Evolutionary conservation across 2,329 filamentous ascomycete species (phyloP), one percentile per base, ranked within the genome.

Genomic region (Calonectria henricotiae): DNA sequence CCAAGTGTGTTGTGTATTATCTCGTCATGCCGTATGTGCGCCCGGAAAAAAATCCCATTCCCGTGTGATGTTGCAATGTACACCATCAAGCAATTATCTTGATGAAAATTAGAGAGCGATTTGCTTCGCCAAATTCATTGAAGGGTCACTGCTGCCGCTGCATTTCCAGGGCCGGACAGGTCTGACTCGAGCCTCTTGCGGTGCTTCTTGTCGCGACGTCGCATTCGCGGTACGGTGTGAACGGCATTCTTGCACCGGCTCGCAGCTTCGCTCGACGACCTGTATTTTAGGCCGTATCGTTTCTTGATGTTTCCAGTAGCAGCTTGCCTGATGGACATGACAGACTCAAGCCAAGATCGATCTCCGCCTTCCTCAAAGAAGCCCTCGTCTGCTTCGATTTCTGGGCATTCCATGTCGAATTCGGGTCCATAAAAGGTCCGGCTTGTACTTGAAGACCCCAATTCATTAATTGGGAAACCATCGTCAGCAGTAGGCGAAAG

Each of bases 351-450:
- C 78, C 78, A 80, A 15, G 73, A 65, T 35, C 77, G 72, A 43
- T 79, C 76, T 11, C 78, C 77, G 0, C 72, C 69, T 0, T 74
- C 73, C 46, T 78, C 79, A 60, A 71, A 76, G 49, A 74, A 79
- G 41, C 77, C 78, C 55, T 80, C 79, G 23, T 80, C 79, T 5
- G 76, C 79, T 44, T 80, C 75, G 4, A 79, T 62, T 39, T 67
- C 67, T 17, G n/a, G 30, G 25, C 35, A 49, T 11, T 51, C 43
- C 9, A 58, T 60, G 11, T 63, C 46, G 20, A 62, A 39, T 30
- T 66, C 58, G 15, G 69, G 65, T 9, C 67, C 64, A 44, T 54
- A 65, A 2, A 54, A 27, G n/a, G 73, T 62, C 6, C 39, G 62
- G 35, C 30, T 37, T 11, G 65, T 43, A 23, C 25, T 35, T 37